Conservation (phyloP, 2,329 filamentous ascomycete species). For the Cadophora sp. region DNA sequence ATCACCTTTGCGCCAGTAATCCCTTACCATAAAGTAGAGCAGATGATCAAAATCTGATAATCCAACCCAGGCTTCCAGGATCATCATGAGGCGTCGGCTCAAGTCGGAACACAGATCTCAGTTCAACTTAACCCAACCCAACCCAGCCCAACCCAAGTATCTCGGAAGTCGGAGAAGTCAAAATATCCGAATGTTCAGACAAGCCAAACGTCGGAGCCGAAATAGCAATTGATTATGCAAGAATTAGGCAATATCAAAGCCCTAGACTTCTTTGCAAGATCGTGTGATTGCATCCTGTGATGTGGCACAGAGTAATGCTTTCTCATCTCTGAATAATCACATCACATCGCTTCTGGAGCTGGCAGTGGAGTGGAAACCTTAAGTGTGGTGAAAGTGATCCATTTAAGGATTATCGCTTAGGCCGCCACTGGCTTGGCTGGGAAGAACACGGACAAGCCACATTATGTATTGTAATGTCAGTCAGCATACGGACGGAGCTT, state of each 20-base stretch:
- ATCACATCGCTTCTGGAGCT: background rate
- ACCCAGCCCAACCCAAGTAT: no score
- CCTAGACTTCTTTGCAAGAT: background rate
- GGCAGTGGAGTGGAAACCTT: no score
- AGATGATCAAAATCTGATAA: no score
- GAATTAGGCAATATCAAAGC: background rate
- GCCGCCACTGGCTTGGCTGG: background rate
- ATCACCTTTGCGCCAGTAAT: no score
- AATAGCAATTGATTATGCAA: background rate
- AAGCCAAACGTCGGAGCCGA: no score
- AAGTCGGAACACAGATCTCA: no score
- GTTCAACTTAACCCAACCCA: no score
- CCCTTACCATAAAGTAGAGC: no score
- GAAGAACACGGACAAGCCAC: background rate
- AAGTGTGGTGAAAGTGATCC: background rate
- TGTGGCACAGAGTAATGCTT: background rate
- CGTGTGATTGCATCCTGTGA: background rate
- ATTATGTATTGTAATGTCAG: no score
- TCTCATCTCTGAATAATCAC: conserved; percentile 9
- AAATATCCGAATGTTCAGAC: background rate
- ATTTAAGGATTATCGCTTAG: background rate
- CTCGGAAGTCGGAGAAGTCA: background rate
- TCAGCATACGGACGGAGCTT: no score
- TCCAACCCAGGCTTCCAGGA: no score
- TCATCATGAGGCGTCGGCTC: no score